Conservation (phyloP, 1,139 yeast species). For the Sugiyamaella sp. region DNA sequence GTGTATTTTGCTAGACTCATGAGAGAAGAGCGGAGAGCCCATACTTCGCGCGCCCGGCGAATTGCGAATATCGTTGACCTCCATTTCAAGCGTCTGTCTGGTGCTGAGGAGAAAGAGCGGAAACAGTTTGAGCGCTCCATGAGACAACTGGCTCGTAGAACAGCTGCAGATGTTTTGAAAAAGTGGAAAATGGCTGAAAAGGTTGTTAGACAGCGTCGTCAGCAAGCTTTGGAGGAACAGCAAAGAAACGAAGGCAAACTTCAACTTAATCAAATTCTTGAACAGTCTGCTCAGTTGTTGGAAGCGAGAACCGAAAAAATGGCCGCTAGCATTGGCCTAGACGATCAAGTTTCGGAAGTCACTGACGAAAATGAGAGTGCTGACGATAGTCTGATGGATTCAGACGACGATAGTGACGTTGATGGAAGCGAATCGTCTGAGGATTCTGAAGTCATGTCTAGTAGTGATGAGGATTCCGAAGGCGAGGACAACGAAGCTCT, state of each 20-base stretch:
- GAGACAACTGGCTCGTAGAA: slow-evolving; percentile 70
- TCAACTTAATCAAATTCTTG: slow-evolving; percentile 84
- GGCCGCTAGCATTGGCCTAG: slow-evolving; percentile 30
- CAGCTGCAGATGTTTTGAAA: slow-evolving; percentile 81
- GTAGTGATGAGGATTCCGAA: slow-evolving; percentile 39
- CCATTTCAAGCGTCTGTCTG: slow-evolving; percentile 82
- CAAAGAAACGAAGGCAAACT: slow-evolving; percentile 82
- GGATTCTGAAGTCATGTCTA: slow-evolving; percentile 33
- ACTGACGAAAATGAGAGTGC: slow-evolving; percentile 29
- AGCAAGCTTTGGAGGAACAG: slow-evolving; percentile 44
- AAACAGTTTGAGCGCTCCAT: slow-evolving; percentile 59
- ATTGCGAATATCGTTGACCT: slow-evolving; percentile 82
- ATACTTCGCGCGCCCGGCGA: slow-evolving; percentile 68
- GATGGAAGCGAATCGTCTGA: slow-evolving; percentile 35
- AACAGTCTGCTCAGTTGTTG: slow-evolving; percentile 85
- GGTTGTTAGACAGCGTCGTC: slow-evolving; percentile 56
- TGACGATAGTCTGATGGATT: slow-evolving; percentile 33
- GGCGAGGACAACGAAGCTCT: slow-evolving; percentile 40
- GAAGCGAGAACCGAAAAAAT: slow-evolving; percentile 73
- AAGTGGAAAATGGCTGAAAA: slow-evolving; percentile 92
- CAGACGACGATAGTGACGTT: slow-evolving; percentile 33
- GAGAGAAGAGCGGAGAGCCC: slow-evolving; percentile 65
- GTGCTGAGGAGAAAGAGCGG: slow-evolving; percentile 82
- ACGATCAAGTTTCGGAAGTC: slow-evolving; percentile 29
- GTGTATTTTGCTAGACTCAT: slow-evolving; percentile 70